Base-by-base conservation (phyloP, 768 basidiomycete species). In the Suillus variegatus region DNA sequence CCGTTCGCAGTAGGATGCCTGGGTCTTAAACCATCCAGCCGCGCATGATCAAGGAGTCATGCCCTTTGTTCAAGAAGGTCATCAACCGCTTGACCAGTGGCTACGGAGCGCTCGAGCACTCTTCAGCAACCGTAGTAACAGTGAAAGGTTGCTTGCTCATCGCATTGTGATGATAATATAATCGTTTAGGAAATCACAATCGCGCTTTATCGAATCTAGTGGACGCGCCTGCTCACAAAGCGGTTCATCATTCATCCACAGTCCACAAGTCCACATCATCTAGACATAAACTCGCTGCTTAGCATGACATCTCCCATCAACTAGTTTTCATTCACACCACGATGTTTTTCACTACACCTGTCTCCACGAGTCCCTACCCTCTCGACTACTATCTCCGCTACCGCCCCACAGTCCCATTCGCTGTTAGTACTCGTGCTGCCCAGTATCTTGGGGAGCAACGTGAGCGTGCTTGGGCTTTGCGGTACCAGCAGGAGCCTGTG, bases 391-490 rank as follows among this genome's bases (percentile, higher is more conserved):
- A 52, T 28, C 25, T 28, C 13, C n/a, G 22, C 49, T 16, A 25
- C 25, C 14, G 14, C 25, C 49, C 25, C n/a, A 6, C 22, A 25
- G 7, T 14, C 25, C 4, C 14, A 16, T 28, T 8, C 16, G 22
- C 12, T 20, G 10, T 5, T 6, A n/a, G 41, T 20, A 22, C 13
- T 32, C 49, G n/a, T 55, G 20, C 81, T 28, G 77, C 79, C 14
- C 69, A 74, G 46, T 68, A 71, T 41, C 61, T 73, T 43, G 74
- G 71, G 57, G 14, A 25, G 25, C 49, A 51, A 51, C 25, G 49
- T 51, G 51, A 28, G 8, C 51, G 51, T 52, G 51, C 51, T 28
- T 8, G 16, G 16, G 51, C 51, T 28, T 6, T 52, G 51, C 25
- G 7, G 28, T 52, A 52, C 46, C 32, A 61, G 28, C 36, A 65